Evolutionary conservation across 345 rosid species (phyloP), one percentile per base, ranked within the genome.

Genomic region (Citrus inodora): DNA sequence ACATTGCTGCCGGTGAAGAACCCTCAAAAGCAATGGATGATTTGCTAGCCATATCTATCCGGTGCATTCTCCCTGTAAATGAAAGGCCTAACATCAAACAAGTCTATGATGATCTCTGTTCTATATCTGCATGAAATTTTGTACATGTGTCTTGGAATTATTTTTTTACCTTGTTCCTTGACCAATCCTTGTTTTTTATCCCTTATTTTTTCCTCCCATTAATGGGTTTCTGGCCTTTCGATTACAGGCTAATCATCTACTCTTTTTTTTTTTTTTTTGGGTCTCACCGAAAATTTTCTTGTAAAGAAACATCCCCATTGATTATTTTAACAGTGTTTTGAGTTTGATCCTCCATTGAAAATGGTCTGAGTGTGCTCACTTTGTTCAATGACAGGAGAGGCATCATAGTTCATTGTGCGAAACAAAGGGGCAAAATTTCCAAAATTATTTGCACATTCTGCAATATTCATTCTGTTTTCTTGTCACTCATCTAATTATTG

Each of bases 71-170:
- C 80, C 88, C 95, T 73, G 92, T 91, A 79, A 87, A 89, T 82
- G 94, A 95, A 86, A 88, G 98, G 87, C 99, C 99, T 87, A 91
- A 88, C 92, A 89, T 93, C 85, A 91, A 94, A 91, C 96, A 89
- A 86, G 92, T 95, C 62, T 85, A 82, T 66, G 97, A 91, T 30
- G 91, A 87, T 82, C 87, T 93, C 21, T 76, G 75, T 81, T 87
- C 97, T 68, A 85, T 95, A 79, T 87, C 98, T 75, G 82, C 80
- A 81, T 94, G 93, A 87, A 84, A 76, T 85, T 86, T 86, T 90
- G 92, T 91, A 87, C 71, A 88, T 87, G 88, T 32, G 87, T 89
- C 91, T 82, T 82, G 90, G 93, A 83, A 85, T 83, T 88, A 67
- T 68, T 68, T 80, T 80, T 80, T 83, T 80, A 78, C 79, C 80